Evolutionary conservation across 2,329 filamentous ascomycete species (phyloP).

Genomic region (Ambrosiella xylebori): DNA sequence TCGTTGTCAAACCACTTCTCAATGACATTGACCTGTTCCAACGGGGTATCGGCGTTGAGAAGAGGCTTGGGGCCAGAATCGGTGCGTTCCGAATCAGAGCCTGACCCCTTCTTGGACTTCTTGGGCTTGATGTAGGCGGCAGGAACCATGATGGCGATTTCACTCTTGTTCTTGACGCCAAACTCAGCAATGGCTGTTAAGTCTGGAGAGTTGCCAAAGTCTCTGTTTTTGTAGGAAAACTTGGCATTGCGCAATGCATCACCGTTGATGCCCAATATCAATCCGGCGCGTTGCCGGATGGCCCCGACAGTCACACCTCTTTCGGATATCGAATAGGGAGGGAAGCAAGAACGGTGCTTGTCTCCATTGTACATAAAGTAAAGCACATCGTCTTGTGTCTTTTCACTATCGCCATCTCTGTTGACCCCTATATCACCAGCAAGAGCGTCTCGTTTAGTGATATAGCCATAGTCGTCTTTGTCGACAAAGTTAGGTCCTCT

Average conservation of each 20-base stretch:
- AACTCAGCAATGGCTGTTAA: conserved; percentile 38
- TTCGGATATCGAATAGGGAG: conserved; percentile 57
- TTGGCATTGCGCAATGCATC: conserved; percentile 47
- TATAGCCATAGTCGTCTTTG: conserved; percentile 66
- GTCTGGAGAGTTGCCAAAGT: conserved; percentile 25
- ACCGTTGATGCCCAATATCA: conserved; percentile 49
- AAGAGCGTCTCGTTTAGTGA: conserved; percentile 58
- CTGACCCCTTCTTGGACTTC: conserved; percentile 25
- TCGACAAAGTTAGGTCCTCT: conserved; percentile 37
- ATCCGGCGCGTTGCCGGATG: conserved; percentile 47
- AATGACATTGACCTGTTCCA: conserved; percentile 51
- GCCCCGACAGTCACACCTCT: conserved; percentile 51
- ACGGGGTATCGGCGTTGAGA: conserved; percentile 17
- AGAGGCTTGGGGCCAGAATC: not conserved
- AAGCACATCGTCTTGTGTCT: conserved; percentile 7
- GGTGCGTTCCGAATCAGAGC: not conserved
- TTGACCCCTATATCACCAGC: conserved; percentile 18
- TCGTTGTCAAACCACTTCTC: conserved; percentile 44
- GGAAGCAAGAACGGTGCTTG: conserved; percentile 29
- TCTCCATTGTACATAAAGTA: conserved; percentile 3
- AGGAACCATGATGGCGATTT: conserved; percentile 28
- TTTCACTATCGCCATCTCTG: not conserved
- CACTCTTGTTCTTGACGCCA: conserved; percentile 42
- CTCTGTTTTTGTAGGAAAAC: conserved; percentile 42
- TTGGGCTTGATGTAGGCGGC: conserved; percentile 16